These are phyloP conservation scores for Citrus medica DNA, from an alignment of 345 rosid genomes.

Conservation along the genomic window DNA sequence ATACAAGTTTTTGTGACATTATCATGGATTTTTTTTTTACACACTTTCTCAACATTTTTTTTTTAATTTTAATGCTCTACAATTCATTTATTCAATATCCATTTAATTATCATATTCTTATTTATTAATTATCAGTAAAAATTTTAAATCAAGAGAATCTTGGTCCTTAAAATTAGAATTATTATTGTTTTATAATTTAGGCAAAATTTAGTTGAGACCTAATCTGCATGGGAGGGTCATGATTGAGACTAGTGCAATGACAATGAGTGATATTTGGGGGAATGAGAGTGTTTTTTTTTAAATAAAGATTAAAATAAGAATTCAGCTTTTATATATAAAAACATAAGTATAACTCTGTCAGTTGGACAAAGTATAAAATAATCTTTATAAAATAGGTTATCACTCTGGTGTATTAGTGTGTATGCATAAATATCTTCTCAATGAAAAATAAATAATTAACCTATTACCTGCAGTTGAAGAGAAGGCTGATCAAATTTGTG, in stretches of 20 bases:
- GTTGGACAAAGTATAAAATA: neutral
- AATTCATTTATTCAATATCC: neutral
- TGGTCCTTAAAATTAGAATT: neutral
- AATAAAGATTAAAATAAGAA: no score
- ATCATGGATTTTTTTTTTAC: no score
- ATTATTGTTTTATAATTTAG: neutral
- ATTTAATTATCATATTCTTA: no score
- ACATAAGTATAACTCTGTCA: neutral
- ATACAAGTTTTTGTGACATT: neutral
- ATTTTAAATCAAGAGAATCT: neutral
- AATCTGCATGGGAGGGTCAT: neutral
- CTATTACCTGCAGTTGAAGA: conserved; percentile 30
- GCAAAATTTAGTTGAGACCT: neutral
- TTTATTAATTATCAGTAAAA: neutral
- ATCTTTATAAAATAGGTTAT: neutral
- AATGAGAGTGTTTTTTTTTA: neutral
- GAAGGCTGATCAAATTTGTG: conserved; percentile 26
- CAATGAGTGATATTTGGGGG: neutral
- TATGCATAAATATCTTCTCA: neutral
- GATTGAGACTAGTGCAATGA: neutral
- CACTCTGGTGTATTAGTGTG: neutral
- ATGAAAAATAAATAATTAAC: no score
- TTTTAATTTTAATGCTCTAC: neutral
- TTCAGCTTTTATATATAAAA: neutral
- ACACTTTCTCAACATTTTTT: no score